Base-by-base conservation (phyloP, 192 early-diverging fungal species). In the Backusella sp. region DNA sequence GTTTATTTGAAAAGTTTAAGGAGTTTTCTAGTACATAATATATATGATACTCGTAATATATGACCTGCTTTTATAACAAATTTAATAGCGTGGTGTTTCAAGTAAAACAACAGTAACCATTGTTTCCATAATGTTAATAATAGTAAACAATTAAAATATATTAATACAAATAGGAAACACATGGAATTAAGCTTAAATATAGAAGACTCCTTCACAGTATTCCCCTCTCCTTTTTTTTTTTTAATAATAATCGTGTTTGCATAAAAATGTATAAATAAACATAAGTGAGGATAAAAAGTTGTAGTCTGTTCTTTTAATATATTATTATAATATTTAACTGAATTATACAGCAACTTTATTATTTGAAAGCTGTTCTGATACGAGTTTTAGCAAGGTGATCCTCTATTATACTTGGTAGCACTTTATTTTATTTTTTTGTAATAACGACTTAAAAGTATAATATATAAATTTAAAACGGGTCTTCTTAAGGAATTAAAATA, bases 1-100 rank as follows among this genome's bases (percentile, higher is more conserved):
- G 56, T 62, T 26, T 62, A 62, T 62, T 62, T 62, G 56, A 28
- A 62, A 62, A 62, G 56, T 11, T 62, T 62, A 62, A 62, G 56
- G 23, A 8, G 56, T 1, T 6, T 56, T n/a, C 9, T 44, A 44
- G 3, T 5, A 44, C 15, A 17, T 14, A 17, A 44, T 17, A 44
- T 44, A 17, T 44, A 11, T 0, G 9, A 12, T 11, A 39, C 37
- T 39, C 37, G 11, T 11, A 39, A 11, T 39, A 39, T 8, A 39
- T 12, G 3, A 15, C n/a, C 6, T 6, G 46, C 1, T 49, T 19
- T 21, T 49, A 49, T 49, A 44, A 19, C 6, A n/a, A n/a, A 49
- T n/a, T 6, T n/a, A 6, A n/a, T 49, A n/a, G 5, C 15, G 1
- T 49, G 5, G 6, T 49, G 46, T 49, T 19, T n/a, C n/a, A 19